Conservation (phyloP, 495 filamentous ascomycete genomes). For the Choiromyces venosus region DNA sequence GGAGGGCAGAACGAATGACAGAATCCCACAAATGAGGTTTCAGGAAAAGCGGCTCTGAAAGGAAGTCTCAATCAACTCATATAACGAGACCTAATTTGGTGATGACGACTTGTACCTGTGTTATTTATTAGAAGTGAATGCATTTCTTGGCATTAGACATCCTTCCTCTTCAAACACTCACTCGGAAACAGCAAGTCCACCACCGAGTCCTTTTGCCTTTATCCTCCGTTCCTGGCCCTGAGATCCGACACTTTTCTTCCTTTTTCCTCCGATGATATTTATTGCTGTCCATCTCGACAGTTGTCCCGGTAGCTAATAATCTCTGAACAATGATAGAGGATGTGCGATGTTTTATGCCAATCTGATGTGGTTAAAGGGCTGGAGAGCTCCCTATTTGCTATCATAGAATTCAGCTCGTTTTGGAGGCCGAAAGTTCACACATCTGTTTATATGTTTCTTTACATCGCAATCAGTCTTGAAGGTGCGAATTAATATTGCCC, state of each 20-base stretch:
- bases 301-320: neutral
- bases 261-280: neutral
- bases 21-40: neutral
- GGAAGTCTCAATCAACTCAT: neutral
- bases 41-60: neutral
- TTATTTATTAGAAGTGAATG: neutral
- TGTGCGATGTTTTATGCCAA: neutral
- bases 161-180: neutral
- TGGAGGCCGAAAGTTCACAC: neutral
- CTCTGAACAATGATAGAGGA: neutral
- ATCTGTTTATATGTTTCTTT: neutral
- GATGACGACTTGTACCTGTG: neutral
- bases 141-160: neutral
- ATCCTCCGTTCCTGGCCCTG: neutral
- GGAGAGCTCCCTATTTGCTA: neutral
- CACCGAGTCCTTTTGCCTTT: neutral
- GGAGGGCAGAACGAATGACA: neutral
- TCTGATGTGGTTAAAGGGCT: neutral
- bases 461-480: neutral
- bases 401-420: neutral
- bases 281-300: neutral
- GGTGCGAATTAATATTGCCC: constrained; percentile 2
- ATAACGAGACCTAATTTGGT: neutral
- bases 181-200: neutral
- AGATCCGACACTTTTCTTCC: neutral